Evolutionary conservation across 2,329 filamentous ascomycete species (phyloP).

Genomic region (Phyllosticta citriasiana): DNA sequence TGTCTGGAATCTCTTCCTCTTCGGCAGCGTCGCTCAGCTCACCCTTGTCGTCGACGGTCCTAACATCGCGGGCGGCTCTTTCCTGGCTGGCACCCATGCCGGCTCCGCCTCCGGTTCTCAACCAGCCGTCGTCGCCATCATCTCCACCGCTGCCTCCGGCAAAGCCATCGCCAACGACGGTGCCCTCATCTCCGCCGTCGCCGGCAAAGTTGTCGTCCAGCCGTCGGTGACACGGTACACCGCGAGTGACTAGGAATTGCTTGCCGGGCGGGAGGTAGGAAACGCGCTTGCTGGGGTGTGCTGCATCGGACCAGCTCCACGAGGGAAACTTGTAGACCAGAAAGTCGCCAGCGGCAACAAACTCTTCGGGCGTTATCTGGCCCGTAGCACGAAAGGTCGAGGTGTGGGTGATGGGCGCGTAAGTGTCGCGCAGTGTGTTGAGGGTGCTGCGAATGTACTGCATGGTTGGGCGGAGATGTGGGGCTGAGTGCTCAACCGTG

Average conservation of each 20-base stretch:
- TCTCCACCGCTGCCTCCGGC: constrained; percentile 37
- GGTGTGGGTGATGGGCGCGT: constrained; percentile 78
- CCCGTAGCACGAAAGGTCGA: constrained; percentile 91
- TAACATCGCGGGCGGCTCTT: constrained; percentile 67
- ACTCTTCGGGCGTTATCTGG: constrained; percentile 95
- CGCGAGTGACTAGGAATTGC: constrained; percentile 90
- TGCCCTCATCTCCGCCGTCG: constrained; percentile 75
- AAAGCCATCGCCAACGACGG: constrained; percentile 72
- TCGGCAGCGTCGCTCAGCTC: constrained; percentile 52
- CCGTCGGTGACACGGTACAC: constrained; percentile 84
- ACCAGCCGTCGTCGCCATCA: constrained; percentile 77
- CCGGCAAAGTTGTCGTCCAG: constrained; percentile 91
- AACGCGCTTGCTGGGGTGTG: constrained; percentile 67
- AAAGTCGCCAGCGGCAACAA: constrained; percentile 90
- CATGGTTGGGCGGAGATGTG: constrained; percentile 42
- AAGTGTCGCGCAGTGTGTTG: constrained; percentile 82
- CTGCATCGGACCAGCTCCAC: constrained; percentile 92
- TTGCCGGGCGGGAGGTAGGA: constrained; percentile 77
- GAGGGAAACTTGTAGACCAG: constrained; percentile 98
- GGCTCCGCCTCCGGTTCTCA: constrained; percentile 57
- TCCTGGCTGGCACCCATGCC: constrained; percentile 61
- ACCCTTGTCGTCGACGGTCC: constrained; percentile 79
- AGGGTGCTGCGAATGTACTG: constrained; percentile 83
- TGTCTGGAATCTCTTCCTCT: constrained; percentile 87
- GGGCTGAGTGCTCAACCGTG: background rate